Base-by-base conservation (phyloP, 2,329 filamentous ascomycete species). In the Cercospora nicotianae region DNA sequence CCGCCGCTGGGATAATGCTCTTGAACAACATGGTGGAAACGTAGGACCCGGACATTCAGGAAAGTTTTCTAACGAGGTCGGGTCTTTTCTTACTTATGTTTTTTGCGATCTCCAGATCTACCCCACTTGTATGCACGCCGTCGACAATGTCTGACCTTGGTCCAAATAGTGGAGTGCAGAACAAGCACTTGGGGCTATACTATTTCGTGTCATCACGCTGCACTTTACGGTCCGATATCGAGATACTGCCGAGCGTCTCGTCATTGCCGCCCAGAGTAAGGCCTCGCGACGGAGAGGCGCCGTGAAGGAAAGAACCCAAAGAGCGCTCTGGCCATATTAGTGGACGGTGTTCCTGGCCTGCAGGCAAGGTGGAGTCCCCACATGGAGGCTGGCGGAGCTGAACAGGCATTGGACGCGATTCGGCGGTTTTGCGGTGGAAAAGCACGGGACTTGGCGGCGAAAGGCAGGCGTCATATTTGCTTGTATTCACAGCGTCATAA, bases 1-100 rank as follows among this genome's bases (percentile, higher is more conserved):
- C 67, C 10, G 64, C 67, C 81, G 2, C 83, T 83, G 23, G 82
- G 79, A 69, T 84, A 81, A 51, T n/a, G 12, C 16, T 60, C 20
- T 60, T 58, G 16, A 63, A 63, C 59, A 51, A 53, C 45, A 69
- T 70, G 42, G 39, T 51, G 33, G 31, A 53, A 28, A 61, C 18
- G 58, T 36, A 57, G 20, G 18, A 18, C 13, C 55, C 45, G 42
- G 48, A 31, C 26, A 30, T 57, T 20, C 59, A 33, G 42, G 13
- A 28, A 48, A 18, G 13, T 16, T 31, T 8, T n/a, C 16, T 65
- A 13, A 28, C 28, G 16, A 42, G 48, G 31, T 36, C 65, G 16
- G 42, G 16, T 3, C 26, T 63, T 16, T 67, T 45, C 59, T 31
- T 36, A 59, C 55, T 59, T 59, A 59, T 59, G 18, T 60, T 53